These are phyloP conservation scores for Candida endomychidarum DNA, from an alignment of 805 yeast genomes.

Conservation along the genomic window DNA sequence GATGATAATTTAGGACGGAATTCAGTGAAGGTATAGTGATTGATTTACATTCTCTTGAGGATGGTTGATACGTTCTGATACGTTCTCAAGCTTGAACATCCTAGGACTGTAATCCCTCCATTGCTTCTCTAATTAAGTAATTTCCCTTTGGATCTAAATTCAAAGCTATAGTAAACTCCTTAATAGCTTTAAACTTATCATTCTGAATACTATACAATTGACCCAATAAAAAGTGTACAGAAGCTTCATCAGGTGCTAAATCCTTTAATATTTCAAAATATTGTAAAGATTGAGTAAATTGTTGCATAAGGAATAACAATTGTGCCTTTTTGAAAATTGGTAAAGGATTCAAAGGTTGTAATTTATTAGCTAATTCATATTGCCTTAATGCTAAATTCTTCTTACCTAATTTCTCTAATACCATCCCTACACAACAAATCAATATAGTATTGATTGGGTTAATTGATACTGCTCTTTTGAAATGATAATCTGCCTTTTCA, in stretches of 20 bases:
- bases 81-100: no score
- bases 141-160: conserved; percentile 91
- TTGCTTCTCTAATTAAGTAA: conserved; percentile 79
- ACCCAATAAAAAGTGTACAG: conserved; percentile 87
- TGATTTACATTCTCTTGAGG: no score
- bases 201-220: conserved; percentile 77
- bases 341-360: conserved; percentile 83
- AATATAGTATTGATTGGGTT: conserved; percentile 89
- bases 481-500: conserved; percentile 80
- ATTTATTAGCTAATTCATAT: conserved; percentile 76
- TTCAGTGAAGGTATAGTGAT: no score
- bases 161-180: conserved; percentile 83
- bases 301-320: conserved; percentile 66
- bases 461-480: conserved; percentile 81
- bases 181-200: conserved; percentile 73
- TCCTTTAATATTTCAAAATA: conserved; percentile 71
- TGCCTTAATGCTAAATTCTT: conserved; percentile 73
- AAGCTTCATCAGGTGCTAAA: conserved; percentile 91
- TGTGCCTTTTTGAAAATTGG: conserved; percentile 91
- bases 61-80: no score
- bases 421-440: conserved; percentile 93
- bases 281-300: conserved; percentile 67
- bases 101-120: conserved; percentile 50
- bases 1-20: no score
- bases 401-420: conserved; percentile 72